Evolutionary conservation across 495 filamentous ascomycete genomes (phyloP), one percentile per base, ranked within the genome.

Genomic region (Trichoderma orchidacearum): DNA sequence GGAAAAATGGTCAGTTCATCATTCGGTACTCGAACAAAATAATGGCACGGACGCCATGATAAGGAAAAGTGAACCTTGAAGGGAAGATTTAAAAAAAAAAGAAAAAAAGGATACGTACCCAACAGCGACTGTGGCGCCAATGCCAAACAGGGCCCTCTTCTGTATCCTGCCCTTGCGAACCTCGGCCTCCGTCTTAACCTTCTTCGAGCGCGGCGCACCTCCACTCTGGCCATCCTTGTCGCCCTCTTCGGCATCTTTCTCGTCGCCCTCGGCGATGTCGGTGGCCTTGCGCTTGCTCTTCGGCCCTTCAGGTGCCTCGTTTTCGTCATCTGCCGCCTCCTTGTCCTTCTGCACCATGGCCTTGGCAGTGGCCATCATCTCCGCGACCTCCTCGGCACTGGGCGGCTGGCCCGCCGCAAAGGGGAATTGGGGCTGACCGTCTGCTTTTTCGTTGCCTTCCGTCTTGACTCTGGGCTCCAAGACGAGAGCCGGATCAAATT

Each of bases 331-430:
- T 17, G 30, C 53, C 23, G n/a, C 17, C 11, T 53, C 51, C 28
- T 53, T 31, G 5, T 35, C 53, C 32, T 34, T 15, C 53, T 86
- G 80, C 5, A 97, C 93, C 89, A 96, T 95, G 60, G 83, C 82
- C 67, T 86, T 89, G 6, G 93, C 93, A 67, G 87, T 79, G 50
- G 81, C 84, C 48, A 97, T 83, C 85, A 96, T 87, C 30, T 84
- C 77, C 56, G 86, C 75, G 0, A 90, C 82, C 53, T 86, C 83
- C 36, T 87, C 86, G 3, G 86, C 79, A 9, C 85, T 76, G 0
- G 87, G 86, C 9, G 88, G 70, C 35, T 90, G 83, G 15, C 85
- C 82, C 11, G 77, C 72, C 38, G 72, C 30, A 76, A 12, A 84
- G 75, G 11, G 88, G 85, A 70, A 87, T 71, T 45, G 41, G 15